phyloP scores from a whole-genome alignment of 1,284 basidiomycete genomes.

The Tilletia caries region DNA sequence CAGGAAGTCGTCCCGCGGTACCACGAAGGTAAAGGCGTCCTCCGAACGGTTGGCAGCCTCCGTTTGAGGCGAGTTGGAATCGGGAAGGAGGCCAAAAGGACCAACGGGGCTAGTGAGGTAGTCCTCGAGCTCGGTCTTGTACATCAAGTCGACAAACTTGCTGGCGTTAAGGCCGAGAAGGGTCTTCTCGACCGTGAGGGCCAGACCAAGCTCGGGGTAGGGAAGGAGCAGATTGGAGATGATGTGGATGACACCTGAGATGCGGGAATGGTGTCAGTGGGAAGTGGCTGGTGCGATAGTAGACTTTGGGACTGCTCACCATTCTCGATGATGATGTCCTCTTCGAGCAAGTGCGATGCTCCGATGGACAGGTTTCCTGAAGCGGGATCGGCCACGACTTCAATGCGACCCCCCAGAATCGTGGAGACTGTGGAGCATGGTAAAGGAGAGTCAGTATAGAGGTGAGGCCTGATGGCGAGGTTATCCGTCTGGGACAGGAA shows the following conservation, averaged over 20 bases:
- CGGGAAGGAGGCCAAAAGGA: background rate
- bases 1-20: conserved; percentile 82
- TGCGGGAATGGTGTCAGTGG: background rate
- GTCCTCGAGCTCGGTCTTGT: conserved; percentile 61
- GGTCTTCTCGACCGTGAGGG: conserved; percentile 86
- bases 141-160: conserved; percentile 82
- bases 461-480: background rate
- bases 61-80: background rate
- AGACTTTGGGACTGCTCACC: no score
- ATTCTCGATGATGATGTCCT: conserved; percentile 50
- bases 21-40: conserved; percentile 60
- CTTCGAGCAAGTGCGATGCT: conserved; percentile 31
- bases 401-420: conserved; percentile 40
- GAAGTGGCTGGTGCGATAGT: background rate
- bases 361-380: conserved; percentile 25
- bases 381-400: conserved; percentile 21
- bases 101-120: conserved; percentile 63
- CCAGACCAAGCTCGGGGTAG: conserved; percentile 63
- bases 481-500: background rate
- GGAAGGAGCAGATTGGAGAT: conserved; percentile 79
- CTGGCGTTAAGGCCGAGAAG: conserved; percentile 84
- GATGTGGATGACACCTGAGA: conserved; percentile 70
- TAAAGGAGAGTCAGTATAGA: background rate
- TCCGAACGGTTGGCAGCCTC: conserved; percentile 18
- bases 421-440: conserved; percentile 28